These are phyloP conservation scores for Xylaria digitata DNA, from an alignment of 2,329 filamentous ascomycete genomes.

Conservation along the genomic window DNA sequence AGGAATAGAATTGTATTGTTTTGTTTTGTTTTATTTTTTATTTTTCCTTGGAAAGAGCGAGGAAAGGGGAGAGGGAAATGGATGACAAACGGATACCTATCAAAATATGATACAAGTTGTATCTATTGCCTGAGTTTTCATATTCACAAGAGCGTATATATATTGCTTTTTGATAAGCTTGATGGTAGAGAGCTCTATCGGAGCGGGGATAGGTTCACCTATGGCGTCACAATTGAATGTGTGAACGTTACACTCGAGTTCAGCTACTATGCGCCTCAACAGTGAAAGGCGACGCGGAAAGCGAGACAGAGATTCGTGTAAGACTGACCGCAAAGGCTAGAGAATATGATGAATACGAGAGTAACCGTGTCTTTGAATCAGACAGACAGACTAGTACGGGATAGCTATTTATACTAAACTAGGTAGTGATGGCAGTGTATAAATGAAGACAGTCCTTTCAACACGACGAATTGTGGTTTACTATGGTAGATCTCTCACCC, in stretches of 20 bases:
- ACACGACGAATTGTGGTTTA: no score
- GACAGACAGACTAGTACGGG: not conserved
- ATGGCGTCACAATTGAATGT: not conserved
- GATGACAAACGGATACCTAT: not conserved
- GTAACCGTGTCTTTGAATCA: not conserved
- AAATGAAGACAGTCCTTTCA: not conserved
- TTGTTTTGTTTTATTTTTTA: not conserved
- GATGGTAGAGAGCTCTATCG: not conserved
- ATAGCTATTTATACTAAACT: slow-evolving; percentile 3
- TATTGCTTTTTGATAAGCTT: not conserved
- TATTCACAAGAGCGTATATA: slow-evolving; percentile 4
- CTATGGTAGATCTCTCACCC: not conserved
- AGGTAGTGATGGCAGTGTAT: no score
- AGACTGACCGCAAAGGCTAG: not conserved
- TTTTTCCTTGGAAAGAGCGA: not conserved
- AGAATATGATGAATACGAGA: slow-evolving; percentile 6
- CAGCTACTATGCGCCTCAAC: no score
- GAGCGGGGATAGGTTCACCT: not conserved
- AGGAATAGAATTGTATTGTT: slow-evolving; percentile 14
- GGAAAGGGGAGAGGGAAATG: not conserved
- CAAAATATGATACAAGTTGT: not conserved
- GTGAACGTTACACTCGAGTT: not conserved
- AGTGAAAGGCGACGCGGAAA: no score
- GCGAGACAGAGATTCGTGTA: not conserved
- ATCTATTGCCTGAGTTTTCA: slow-evolving; percentile 5